Evolutionary conservation across 2,329 filamentous ascomycete genomes (phyloP).

Genomic region (Ilyonectria destructans): DNA sequence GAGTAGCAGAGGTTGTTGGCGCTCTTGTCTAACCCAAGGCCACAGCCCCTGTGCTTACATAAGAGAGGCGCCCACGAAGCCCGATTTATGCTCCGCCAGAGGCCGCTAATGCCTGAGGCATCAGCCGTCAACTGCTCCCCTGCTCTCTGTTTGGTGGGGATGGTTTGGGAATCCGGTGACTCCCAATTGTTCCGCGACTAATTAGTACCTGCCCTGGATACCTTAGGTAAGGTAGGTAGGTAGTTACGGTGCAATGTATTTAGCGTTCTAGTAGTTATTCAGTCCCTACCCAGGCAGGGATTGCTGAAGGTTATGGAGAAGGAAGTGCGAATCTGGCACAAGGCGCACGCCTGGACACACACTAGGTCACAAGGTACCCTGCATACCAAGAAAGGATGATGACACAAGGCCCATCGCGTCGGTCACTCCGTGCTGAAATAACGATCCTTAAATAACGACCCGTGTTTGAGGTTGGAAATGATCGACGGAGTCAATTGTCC

Average conservation of each 20-base stretch:
- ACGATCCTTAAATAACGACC: background rate
- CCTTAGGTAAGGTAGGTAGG: background rate
- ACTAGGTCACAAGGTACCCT: too few species aligned
- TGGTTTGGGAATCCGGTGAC: constrained; percentile 13
- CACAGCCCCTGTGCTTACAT: constrained; percentile 51
- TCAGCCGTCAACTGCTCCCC: background rate
- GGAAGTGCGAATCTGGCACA: too few species aligned
- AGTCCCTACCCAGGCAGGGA: background rate
- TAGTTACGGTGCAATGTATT: background rate
- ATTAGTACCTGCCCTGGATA: background rate
- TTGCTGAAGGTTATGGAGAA: too few species aligned
- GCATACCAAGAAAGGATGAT: background rate
- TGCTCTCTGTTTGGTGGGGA: constrained; percentile 3
- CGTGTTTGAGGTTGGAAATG: background rate
- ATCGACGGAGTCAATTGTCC: background rate
- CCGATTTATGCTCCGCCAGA: constrained; percentile 31
- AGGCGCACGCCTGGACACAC: too few species aligned
- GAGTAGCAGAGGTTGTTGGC: constrained; percentile 44
- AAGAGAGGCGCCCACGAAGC: constrained; percentile 33
- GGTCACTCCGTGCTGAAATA: background rate
- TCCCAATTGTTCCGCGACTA: background rate
- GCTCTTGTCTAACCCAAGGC: constrained; percentile 36
- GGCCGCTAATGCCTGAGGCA: constrained; percentile 44
- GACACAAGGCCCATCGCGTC: background rate
- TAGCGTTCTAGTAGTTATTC: background rate